These are phyloP conservation scores for Nakaseomyces nivariensis DNA, from an alignment of 1,139 yeast species.

Conservation along the genomic window DNA sequence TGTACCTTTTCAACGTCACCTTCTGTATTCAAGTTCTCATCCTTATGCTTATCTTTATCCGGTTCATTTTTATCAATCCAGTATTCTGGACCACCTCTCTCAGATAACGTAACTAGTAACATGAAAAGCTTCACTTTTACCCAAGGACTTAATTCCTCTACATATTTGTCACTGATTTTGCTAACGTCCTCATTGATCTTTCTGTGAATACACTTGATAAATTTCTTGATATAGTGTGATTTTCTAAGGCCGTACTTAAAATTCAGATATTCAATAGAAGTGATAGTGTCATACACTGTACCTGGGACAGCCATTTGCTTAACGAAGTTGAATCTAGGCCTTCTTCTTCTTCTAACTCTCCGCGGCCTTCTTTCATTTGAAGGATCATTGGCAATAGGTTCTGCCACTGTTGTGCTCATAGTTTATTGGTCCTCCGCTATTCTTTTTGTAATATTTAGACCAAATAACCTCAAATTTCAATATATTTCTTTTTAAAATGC, in stretches of 20 bases:
- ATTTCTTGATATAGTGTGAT: conserved; percentile 24
- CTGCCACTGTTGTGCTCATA: neutral
- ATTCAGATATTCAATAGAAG: conserved; percentile 25
- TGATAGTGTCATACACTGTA: conserved; percentile 24
- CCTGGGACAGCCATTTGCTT: conserved; percentile 17
- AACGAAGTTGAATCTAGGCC: conserved; percentile 1
- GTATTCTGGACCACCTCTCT: conserved; percentile 30
- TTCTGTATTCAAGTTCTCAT: conserved; percentile 1
- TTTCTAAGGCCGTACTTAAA: conserved; percentile 27
- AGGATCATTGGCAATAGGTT: neutral
- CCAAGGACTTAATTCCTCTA: conserved; percentile 22
- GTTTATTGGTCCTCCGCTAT: neutral
- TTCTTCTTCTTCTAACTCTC: conserved; percentile 3
- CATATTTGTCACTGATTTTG: conserved; percentile 19
- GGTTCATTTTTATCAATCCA: conserved; percentile 26
- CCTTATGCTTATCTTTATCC: conserved; percentile 5
- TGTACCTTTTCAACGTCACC: conserved; percentile 2
- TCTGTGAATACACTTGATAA: conserved; percentile 27
- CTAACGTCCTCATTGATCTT: conserved; percentile 25
- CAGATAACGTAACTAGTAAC: conserved; percentile 26
- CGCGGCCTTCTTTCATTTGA: neutral
- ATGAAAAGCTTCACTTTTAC: conserved; percentile 26
- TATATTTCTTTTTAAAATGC: neutral
- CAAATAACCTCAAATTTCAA: neutral
- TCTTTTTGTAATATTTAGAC: neutral